Evolutionary conservation across 1,284 basidiomycete species (phyloP).

Genomic region (Somion occarium): DNA sequence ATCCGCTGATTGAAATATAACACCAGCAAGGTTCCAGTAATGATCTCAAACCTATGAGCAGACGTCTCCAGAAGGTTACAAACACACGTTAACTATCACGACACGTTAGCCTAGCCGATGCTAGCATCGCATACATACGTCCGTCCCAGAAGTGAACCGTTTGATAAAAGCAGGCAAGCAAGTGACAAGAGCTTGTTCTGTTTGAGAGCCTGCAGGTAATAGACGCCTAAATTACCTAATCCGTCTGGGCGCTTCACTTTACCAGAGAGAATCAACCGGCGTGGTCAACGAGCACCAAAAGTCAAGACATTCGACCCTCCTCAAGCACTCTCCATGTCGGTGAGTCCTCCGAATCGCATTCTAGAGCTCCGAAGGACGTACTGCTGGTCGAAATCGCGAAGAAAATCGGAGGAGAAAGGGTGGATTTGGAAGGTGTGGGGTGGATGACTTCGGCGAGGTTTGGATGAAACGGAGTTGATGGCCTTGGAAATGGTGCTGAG

Average conservation of each 20-base stretch:
- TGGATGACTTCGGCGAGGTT: constrained; percentile 8
- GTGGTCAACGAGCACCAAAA: constrained; percentile 4
- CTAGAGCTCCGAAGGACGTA: neutral
- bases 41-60: too few species aligned
- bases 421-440: constrained; percentile 4
- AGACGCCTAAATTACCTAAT: constrained; percentile 5
- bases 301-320: constrained; percentile 22
- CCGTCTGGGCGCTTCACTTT: neutral
- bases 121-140: too few species aligned
- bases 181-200: too few species aligned
- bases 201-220: too few species aligned
- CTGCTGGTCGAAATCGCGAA: neutral
- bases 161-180: too few species aligned
- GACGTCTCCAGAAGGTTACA: too few species aligned
- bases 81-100: too few species aligned
- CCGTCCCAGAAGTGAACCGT: too few species aligned
- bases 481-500: too few species aligned
- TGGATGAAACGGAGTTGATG: constrained; percentile 21
- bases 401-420: neutral
- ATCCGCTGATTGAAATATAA: too few species aligned
- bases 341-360: constrained; percentile 16
- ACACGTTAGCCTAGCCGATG: too few species aligned
- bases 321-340: constrained; percentile 25
- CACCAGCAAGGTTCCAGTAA: too few species aligned
- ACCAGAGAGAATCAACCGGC: neutral